Evolutionary conservation across 129 eudicot genomes (phyloP).

Genomic region (Arctium minus): DNA sequence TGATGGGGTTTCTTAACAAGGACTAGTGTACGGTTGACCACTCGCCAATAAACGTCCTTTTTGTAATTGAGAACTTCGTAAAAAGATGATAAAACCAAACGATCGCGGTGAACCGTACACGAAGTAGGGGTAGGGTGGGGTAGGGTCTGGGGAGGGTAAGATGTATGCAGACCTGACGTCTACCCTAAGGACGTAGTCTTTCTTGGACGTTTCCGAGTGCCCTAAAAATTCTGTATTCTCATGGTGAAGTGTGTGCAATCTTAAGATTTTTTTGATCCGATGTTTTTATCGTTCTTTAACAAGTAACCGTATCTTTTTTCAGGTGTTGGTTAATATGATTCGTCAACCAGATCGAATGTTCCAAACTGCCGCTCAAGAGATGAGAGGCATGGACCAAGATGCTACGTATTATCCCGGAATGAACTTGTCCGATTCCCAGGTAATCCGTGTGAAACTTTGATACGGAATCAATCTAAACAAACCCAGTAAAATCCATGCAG

Average conservation of each 20-base stretch:
- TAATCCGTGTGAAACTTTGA: conserved; percentile 6
- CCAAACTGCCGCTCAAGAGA: conserved; percentile 75
- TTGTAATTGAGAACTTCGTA: no score
- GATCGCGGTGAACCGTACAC: no score
- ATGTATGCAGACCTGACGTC: neutral
- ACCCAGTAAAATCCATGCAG: neutral
- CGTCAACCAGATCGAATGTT: conserved; percentile 89
- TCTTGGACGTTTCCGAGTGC: neutral
- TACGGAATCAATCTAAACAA: neutral
- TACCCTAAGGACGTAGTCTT: neutral
- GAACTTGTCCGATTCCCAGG: conserved; percentile 74
- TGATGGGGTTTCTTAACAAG: no score
- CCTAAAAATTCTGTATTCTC: neutral
- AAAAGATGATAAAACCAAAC: no score
- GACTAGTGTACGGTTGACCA: no score
- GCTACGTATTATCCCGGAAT: conserved; percentile 64
- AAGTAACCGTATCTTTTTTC: neutral
- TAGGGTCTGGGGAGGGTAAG: neutral
- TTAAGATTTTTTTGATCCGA: neutral
- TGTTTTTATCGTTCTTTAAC: neutral
- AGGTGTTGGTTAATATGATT: conserved; percentile 86
- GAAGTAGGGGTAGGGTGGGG: neutral
- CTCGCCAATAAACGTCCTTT: no score
- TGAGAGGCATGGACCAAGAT: conserved; percentile 77
- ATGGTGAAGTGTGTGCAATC: neutral